Evolutionary conservation across 257 asterid genomes (phyloP).

Genomic region (Rhazya stricta): DNA sequence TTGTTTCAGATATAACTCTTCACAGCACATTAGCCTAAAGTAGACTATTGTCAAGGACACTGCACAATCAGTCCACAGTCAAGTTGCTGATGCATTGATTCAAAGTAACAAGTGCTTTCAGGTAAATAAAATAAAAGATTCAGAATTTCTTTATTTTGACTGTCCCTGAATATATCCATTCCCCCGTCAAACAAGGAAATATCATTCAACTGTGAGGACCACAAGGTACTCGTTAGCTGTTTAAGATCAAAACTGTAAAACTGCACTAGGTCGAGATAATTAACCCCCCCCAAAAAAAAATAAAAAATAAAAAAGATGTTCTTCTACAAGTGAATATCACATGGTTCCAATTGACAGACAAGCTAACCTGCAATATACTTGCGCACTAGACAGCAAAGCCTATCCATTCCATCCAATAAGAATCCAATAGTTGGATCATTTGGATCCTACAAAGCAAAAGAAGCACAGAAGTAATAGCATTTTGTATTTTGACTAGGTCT

Average conservation of each 20-base stretch:
- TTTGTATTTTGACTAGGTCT: constrained; percentile 7
- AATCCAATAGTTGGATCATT: constrained; percentile 97
- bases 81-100: not conserved
- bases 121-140: not conserved
- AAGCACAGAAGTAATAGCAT: constrained; percentile 4
- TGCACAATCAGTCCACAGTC: not conserved
- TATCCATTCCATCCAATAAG: constrained; percentile 94
- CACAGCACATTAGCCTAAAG: not conserved
- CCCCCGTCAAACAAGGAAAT: not conserved
- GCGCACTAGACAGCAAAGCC: constrained; percentile 91
- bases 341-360: constrained; percentile 13
- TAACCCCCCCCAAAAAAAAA: not conserved
- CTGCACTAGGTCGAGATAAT: too few relatives aligned
- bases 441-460: constrained; percentile 66
- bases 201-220: not conserved
- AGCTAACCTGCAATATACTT: constrained; percentile 92
- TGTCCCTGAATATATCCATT: too few relatives aligned
- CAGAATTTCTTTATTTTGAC: not conserved
- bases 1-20: not conserved
- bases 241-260: too few relatives aligned
- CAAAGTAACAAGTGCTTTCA: not conserved
- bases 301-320: too few relatives aligned
- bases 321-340: not conserved
- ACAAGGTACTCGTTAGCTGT: not conserved
- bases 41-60: not conserved